Conservation (phyloP, 176 grass and related monocot genomes). For the Triticum turgidum region DNA sequence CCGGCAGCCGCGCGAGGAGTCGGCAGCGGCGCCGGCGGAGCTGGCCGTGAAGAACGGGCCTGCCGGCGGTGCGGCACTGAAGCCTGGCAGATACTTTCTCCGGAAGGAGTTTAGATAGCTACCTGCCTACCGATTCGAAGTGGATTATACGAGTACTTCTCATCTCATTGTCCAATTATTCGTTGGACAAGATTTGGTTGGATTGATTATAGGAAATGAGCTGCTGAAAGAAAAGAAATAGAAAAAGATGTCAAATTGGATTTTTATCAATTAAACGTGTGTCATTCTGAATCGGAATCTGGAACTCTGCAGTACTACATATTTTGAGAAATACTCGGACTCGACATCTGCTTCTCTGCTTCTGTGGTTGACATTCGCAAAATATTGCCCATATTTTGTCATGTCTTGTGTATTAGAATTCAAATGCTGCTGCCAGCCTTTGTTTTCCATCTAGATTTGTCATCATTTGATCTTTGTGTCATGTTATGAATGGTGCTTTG, state of each 20-base stretch:
- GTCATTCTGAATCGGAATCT: background rate
- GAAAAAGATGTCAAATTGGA: background rate
- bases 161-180: background rate
- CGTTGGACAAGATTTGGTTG: constrained; percentile 27
- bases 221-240: background rate
- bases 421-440: too few relatives aligned
- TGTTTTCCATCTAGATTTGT: too few relatives aligned
- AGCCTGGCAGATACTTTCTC: background rate
- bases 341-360: too few relatives aligned
- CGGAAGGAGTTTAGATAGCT: constrained; percentile 42
- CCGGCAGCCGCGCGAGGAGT: too few relatives aligned
- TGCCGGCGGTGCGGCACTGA: too few relatives aligned
- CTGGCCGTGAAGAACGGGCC: too few relatives aligned
- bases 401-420: too few relatives aligned
- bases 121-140: too few relatives aligned
- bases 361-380: too few relatives aligned
- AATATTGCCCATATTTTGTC: too few relatives aligned
- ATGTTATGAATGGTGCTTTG: background rate
- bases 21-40: too few relatives aligned
- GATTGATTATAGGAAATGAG: background rate
- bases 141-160: background rate
- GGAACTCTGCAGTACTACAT: background rate
- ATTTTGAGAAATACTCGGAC: background rate
- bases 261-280: background rate
- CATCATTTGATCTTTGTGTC: too few relatives aligned